These are phyloP conservation scores for Chalciporus pseudorubinellus DNA, from an alignment of 768 basidiomycete species.

Conservation along the genomic window DNA sequence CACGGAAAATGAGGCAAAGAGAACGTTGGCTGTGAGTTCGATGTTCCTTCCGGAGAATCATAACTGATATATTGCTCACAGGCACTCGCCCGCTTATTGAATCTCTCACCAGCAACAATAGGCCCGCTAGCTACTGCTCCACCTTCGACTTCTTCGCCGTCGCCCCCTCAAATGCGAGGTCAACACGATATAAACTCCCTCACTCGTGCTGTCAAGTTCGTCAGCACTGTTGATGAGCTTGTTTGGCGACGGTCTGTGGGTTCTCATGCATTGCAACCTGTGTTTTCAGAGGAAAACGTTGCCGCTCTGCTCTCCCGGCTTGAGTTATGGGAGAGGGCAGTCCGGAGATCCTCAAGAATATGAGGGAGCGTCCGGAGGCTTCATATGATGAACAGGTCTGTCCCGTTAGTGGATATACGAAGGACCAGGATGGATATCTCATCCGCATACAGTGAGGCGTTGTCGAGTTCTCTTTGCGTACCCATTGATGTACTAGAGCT, in stretches of 20 bases:
- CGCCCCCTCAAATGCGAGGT: background rate
- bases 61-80: background rate
- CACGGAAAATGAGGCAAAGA: constrained; percentile 25
- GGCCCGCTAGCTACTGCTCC: background rate
- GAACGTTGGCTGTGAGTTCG: constrained; percentile 18
- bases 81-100: constrained; percentile 13
- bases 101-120: constrained; percentile 7
- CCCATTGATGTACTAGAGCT: too few species aligned
- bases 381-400: background rate
- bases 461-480: too few species aligned
- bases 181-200: constrained; percentile 21
- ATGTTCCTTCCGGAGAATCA: background rate
- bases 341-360: constrained; percentile 20
- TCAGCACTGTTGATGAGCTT: constrained; percentile 26
- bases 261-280: constrained; percentile 7
- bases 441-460: too few species aligned
- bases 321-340: constrained; percentile 27
- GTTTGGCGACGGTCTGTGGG: constrained; percentile 26
- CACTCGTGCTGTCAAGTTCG: constrained; percentile 23
- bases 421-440: too few species aligned
- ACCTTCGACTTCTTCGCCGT: background rate
- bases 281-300: constrained; percentile 27
- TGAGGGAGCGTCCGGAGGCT: constrained; percentile 4
- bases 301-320: constrained; percentile 25
- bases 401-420: background rate